These are phyloP conservation scores for Tylopilus intermedius DNA, from an alignment of 768 basidiomycete species.

Conservation along the genomic window DNA sequence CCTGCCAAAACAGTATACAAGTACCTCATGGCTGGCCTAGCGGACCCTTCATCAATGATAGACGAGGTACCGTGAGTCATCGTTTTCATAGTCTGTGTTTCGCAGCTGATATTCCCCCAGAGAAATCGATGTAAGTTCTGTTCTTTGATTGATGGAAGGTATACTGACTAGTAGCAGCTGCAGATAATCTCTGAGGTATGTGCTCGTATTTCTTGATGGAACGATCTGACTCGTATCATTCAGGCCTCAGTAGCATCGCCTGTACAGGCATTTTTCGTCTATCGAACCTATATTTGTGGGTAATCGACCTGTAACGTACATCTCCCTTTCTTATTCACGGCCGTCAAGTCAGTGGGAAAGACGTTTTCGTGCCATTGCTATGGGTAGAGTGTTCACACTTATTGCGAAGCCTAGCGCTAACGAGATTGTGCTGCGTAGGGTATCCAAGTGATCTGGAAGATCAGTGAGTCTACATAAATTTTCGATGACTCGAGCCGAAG, in stretches of 20 bases:
- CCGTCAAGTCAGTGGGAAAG: slow-evolving; percentile 3
- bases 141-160: not conserved
- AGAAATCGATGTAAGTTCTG: slow-evolving; percentile 8
- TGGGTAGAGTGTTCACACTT: slow-evolving; percentile 1
- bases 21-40: not conserved
- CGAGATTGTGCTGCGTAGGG: not conserved
- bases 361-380: slow-evolving; percentile 1
- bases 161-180: slow-evolving; percentile 1
- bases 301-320: not conserved
- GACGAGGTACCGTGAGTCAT: not conserved
- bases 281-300: slow-evolving; percentile 7
- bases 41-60: not conserved
- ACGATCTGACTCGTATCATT: not conserved
- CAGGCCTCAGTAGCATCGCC: not conserved
- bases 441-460: not conserved
- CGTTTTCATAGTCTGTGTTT: too few species aligned
- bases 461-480: slow-evolving; percentile 1
- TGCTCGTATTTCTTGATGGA: too few species aligned
- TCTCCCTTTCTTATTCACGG: not conserved
- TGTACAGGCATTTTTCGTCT: slow-evolving; percentile 3
- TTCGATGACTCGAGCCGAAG: not conserved
- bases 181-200: slow-evolving; percentile 1
- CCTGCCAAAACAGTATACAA: not conserved
- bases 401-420: not conserved
- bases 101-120: not conserved